phyloP scores from a whole-genome alignment of 495 filamentous ascomycete species.

The Coniosporium apollinis region DNA sequence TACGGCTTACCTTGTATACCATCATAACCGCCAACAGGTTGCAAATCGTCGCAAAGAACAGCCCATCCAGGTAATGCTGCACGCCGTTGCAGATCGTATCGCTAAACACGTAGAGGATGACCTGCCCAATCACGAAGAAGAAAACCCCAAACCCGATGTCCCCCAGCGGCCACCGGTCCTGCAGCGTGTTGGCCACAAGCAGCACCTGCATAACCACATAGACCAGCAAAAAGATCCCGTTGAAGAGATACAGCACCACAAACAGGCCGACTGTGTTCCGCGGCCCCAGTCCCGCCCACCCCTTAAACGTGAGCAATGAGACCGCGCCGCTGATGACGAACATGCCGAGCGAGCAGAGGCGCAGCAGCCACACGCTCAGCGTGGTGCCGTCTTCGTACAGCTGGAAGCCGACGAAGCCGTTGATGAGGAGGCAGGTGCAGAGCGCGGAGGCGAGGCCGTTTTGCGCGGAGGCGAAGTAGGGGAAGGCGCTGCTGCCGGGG shows the following conservation, averaged over 20 bases:
- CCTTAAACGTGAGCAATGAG: slow-evolving; percentile 82
- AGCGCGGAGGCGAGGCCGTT: slow-evolving; percentile 79
- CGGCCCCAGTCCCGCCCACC: slow-evolving; percentile 72
- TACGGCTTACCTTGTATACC: slow-evolving; percentile 98
- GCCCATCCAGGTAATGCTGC: slow-evolving; percentile 85
- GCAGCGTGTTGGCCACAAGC: slow-evolving; percentile 74
- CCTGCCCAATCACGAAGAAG: slow-evolving; percentile 86
- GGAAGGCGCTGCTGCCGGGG: slow-evolving; percentile 58
- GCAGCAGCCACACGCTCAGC: slow-evolving; percentile 84
- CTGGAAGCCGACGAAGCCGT: slow-evolving; percentile 97
- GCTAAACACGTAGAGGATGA: slow-evolving; percentile 81
- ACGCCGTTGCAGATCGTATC: slow-evolving; percentile 67
- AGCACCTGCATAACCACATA: slow-evolving; percentile 83
- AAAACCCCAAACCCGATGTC: slow-evolving; percentile 85
- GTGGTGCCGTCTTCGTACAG: slow-evolving; percentile 97
- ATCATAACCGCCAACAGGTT: slow-evolving; percentile 97
- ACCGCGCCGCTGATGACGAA: slow-evolving; percentile 79
- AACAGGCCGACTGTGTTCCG: slow-evolving; percentile 79
- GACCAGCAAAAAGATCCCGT: slow-evolving; percentile 66
- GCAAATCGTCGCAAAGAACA: slow-evolving; percentile 89
- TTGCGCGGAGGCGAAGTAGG: slow-evolving; percentile 85
- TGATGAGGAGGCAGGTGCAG: slow-evolving; percentile 80
- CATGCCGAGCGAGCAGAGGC: slow-evolving; percentile 57
- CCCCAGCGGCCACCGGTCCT: slow-evolving; percentile 89
- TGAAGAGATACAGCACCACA: slow-evolving; percentile 80